Conservation (phyloP, 2,329 filamentous ascomycete species). For the Exophiala lecanii-corni region DNA sequence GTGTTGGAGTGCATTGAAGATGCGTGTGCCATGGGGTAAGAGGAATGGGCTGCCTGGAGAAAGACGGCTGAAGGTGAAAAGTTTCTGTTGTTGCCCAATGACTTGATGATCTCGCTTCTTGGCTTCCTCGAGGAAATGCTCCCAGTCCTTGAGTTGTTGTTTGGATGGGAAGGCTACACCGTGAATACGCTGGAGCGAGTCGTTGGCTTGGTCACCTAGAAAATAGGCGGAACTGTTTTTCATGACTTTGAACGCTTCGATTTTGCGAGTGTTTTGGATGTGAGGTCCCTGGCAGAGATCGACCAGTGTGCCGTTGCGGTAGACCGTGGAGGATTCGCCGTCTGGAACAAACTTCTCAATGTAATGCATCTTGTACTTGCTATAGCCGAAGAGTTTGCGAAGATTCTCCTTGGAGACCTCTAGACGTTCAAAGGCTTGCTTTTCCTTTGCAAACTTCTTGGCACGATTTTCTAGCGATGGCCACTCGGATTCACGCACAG, state of each 20-base stretch:
- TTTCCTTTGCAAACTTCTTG: slow-evolving; percentile 85
- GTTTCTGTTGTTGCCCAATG: slow-evolving; percentile 90
- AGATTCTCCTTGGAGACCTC: slow-evolving; percentile 86
- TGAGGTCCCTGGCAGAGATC: slow-evolving; percentile 95
- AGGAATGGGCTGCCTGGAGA: slow-evolving; percentile 95
- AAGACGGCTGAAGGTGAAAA: slow-evolving; percentile 93
- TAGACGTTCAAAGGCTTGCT: slow-evolving; percentile 88
- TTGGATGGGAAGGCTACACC: slow-evolving; percentile 97
- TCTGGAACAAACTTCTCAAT: slow-evolving; percentile 89
- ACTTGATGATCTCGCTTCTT: slow-evolving; percentile 93
- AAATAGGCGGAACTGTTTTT: slow-evolving; percentile 84
- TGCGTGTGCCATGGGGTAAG: slow-evolving; percentile 84
- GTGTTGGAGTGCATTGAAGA: slow-evolving; percentile 81
- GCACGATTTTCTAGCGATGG: slow-evolving; percentile 78
- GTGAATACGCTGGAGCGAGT: slow-evolving; percentile 93
- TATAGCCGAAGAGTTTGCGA: slow-evolving; percentile 94
- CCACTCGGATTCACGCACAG: slow-evolving; percentile 73
- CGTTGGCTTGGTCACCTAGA: slow-evolving; percentile 87
- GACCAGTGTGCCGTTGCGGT: slow-evolving; percentile 87
- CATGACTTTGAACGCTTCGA: slow-evolving; percentile 92
- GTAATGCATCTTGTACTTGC: slow-evolving; percentile 97
- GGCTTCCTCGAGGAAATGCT: slow-evolving; percentile 95
- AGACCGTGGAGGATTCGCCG: slow-evolving; percentile 87
- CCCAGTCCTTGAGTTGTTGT: slow-evolving; percentile 86
- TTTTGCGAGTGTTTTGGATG: slow-evolving; percentile 85